phyloP scores from a whole-genome alignment of 345 rosid species.

The Populus nigra region DNA sequence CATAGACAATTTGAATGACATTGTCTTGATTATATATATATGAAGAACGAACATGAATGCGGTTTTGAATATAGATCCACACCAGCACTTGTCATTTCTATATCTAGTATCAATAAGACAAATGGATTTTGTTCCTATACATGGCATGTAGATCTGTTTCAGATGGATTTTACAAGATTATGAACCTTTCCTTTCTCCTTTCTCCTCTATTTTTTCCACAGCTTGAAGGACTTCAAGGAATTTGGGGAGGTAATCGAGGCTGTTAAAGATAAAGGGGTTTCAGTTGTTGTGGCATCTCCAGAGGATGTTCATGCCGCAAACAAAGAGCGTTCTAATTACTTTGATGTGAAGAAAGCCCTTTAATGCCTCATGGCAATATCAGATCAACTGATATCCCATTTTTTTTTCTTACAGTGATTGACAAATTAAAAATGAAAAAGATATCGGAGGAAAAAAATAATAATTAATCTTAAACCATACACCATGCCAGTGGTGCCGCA shows the following conservation, averaged over 20 bases:
- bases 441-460: background rate
- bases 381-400: background rate
- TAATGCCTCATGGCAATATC: slow-evolving; percentile 13
- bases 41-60: background rate
- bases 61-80: background rate
- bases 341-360: slow-evolving; percentile 69
- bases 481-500: too few relatives aligned
- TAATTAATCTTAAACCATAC: background rate
- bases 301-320: slow-evolving; percentile 71
- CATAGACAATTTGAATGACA: too few relatives aligned
- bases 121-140: too few relatives aligned
- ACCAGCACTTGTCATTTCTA: background rate
- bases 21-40: too few relatives aligned
- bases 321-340: slow-evolving; percentile 54
- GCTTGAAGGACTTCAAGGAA: slow-evolving; percentile 79
- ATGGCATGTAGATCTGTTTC: background rate
- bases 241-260: slow-evolving; percentile 69
- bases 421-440: background rate
- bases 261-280: slow-evolving; percentile 63
- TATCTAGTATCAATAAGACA: too few relatives aligned
- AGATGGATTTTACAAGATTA: background rate
- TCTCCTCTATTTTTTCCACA: slow-evolving; percentile 21
- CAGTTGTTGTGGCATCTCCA: slow-evolving; percentile 75
- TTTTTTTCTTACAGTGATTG: background rate
- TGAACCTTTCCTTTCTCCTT: background rate